phyloP scores from a whole-genome alignment of 1,139 yeast species.

The Casaregolazyma lundiana region DNA sequence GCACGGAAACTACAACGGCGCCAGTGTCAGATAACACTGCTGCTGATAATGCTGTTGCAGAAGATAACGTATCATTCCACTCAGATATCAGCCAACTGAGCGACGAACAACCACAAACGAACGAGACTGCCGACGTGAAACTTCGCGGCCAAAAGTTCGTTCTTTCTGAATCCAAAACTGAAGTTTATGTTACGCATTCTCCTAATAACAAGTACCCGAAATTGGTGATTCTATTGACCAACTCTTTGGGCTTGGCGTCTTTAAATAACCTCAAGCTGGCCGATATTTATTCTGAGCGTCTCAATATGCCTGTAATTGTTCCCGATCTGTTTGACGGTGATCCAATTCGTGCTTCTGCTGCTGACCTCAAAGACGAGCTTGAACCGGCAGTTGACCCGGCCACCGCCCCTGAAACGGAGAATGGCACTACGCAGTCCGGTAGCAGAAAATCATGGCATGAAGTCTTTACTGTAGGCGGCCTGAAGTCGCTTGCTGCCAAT shows the following conservation, averaged over 20 bases:
- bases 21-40: neutral
- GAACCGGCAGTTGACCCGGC: constrained; percentile 9
- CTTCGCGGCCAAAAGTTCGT: constrained; percentile 25
- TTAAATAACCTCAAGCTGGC: constrained; percentile 30
- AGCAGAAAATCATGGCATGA: constrained; percentile 12
- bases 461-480: constrained; percentile 28
- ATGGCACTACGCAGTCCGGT: constrained; percentile 2
- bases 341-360: constrained; percentile 30
- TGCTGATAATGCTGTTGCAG: neutral
- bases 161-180: constrained; percentile 24
- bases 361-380: constrained; percentile 22
- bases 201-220: constrained; percentile 16
- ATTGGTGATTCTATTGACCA: constrained; percentile 30
- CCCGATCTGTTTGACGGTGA: constrained; percentile 34
- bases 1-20: too few relatives aligned
- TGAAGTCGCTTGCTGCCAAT: constrained; percentile 33
- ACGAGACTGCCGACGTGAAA: neutral
- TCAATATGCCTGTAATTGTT: constrained; percentile 30
- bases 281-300: constrained; percentile 26
- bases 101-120: constrained; percentile 1
- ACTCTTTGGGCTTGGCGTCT: constrained; percentile 32
- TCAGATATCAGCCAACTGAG: neutral
- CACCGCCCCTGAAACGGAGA: constrained; percentile 2
- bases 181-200: constrained; percentile 25
- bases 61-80: neutral